Evolutionary conservation across 176 grass and related monocot species (phyloP).

Genomic region (Alopecurus myosuroides): DNA sequence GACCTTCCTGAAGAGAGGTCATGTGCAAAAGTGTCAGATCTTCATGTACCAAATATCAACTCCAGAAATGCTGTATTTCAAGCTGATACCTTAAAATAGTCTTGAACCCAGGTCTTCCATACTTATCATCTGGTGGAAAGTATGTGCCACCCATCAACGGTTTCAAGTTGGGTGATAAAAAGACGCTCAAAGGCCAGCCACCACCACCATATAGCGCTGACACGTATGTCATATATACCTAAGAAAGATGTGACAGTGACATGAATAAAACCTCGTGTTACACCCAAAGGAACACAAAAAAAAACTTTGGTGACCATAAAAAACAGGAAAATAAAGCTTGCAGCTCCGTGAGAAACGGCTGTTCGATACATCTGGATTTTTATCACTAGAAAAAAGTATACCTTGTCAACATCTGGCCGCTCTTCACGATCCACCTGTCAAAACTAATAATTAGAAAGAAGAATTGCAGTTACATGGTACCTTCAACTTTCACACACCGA

Average conservation of each 20-base stretch:
- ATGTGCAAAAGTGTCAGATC: background rate
- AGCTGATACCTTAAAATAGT: conserved; percentile 70
- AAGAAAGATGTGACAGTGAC: background rate
- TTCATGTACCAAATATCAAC: background rate
- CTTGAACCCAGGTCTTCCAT: conserved; percentile 92
- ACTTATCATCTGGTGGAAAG: conserved; percentile 92
- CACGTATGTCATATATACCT: conserved; percentile 98
- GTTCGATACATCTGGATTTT: background rate
- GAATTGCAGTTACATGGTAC: conserved; percentile 7
- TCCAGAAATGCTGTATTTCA: background rate
- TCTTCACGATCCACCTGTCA: conserved; percentile 96
- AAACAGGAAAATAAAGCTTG: background rate
- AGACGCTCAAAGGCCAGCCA: conserved; percentile 94
- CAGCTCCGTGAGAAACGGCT: background rate
- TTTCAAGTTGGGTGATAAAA: conserved; percentile 80
- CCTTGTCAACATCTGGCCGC: conserved; percentile 98
- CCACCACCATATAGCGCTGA: conserved; percentile 80
- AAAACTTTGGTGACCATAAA: background rate
- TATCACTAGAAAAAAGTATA: conserved; percentile 9
- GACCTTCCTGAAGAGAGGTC: conserved; percentile 55
- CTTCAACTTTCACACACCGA: background rate
- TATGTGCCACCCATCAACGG: conserved; percentile 97
- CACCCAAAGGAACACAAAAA: background rate
- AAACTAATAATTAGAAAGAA: conserved; percentile 57
- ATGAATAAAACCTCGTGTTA: background rate